These are phyloP conservation scores for Lasiosphaeris hirsuta DNA, from an alignment of 495 filamentous ascomycete species.

Conservation along the genomic window DNA sequence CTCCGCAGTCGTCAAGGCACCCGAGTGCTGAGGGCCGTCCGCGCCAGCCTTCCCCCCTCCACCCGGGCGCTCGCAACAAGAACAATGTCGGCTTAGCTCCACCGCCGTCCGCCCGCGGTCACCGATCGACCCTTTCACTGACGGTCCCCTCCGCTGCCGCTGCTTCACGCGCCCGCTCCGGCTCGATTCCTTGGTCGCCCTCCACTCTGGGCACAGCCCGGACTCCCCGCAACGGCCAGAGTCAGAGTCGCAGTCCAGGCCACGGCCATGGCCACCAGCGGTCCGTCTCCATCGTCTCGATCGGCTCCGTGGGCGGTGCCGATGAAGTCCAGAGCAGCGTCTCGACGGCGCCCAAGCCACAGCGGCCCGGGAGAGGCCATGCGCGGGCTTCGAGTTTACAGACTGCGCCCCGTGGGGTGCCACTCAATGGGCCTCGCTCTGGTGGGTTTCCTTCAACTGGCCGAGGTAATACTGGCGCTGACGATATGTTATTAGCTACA, in stretches of 20 bases:
- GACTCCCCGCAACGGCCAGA: background rate
- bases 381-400: constrained; percentile 82
- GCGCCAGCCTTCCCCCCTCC: constrained; percentile 25
- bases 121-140: constrained; percentile 57
- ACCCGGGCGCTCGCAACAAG: constrained; percentile 15
- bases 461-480: constrained; percentile 1
- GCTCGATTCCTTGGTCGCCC: constrained; percentile 30
- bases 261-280: constrained; percentile 54
- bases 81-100: constrained; percentile 35
- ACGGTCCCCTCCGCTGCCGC: constrained; percentile 45
- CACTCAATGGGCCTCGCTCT: constrained; percentile 30
- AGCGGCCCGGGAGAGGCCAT: constrained; percentile 60
- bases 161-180: constrained; percentile 34
- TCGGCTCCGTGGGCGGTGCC: constrained; percentile 61
- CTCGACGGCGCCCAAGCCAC: constrained; percentile 31
- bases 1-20: constrained; percentile 5
- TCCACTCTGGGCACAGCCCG: constrained; percentile 24
- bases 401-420: constrained; percentile 56
- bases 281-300: constrained; percentile 93
- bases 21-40: constrained; percentile 15
- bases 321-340: constrained; percentile 25
- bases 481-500: constrained; percentile 30
- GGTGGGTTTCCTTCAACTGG: constrained; percentile 20
- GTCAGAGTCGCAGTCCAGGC: constrained; percentile 14
- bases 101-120: constrained; percentile 43